A percentile compares a stretch with the other conserved stretches of the same genome.
Conservation (phyloP, 73 alveolate genomes). For the Paramecium biaurelia region DNA sequence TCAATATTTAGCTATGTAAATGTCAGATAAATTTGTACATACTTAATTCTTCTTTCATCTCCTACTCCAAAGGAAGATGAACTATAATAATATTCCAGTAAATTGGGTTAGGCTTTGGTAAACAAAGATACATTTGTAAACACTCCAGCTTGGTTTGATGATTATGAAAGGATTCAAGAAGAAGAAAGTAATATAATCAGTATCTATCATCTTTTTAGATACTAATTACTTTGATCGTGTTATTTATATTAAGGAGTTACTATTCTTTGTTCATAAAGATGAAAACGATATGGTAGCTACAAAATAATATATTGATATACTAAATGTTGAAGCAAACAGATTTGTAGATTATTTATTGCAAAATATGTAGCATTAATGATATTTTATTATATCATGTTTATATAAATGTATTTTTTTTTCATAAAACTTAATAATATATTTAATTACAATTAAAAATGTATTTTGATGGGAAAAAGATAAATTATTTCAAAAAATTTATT, state of each 20-base stretch:
- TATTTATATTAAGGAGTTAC: slow-evolving; percentile 43
- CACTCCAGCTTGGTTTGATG: slow-evolving; percentile 49
- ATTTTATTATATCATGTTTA: background rate
- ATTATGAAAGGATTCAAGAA: slow-evolving; percentile 8
- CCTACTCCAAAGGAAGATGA: slow-evolving; percentile 24
- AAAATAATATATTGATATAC: background rate
- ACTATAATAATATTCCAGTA: background rate
- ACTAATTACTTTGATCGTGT: slow-evolving; percentile 63
- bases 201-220: background rate
- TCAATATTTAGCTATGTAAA: background rate
- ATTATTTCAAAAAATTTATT: too few species aligned
- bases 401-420: background rate
- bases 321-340: slow-evolving; percentile 37
- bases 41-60: background rate
- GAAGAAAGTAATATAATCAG: slow-evolving; percentile 18
- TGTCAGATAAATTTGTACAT: slow-evolving; percentile 32
- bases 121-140: background rate
- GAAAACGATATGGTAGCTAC: background rate
- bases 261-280: slow-evolving; percentile 63
- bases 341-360: slow-evolving; percentile 1
- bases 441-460: background rate
- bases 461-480: too few species aligned
- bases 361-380: background rate
- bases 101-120: background rate
- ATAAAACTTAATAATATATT: background rate